Evolutionary conservation across 148 eudicot genomes (phyloP).

Genomic region (Oxyria digyna): DNA sequence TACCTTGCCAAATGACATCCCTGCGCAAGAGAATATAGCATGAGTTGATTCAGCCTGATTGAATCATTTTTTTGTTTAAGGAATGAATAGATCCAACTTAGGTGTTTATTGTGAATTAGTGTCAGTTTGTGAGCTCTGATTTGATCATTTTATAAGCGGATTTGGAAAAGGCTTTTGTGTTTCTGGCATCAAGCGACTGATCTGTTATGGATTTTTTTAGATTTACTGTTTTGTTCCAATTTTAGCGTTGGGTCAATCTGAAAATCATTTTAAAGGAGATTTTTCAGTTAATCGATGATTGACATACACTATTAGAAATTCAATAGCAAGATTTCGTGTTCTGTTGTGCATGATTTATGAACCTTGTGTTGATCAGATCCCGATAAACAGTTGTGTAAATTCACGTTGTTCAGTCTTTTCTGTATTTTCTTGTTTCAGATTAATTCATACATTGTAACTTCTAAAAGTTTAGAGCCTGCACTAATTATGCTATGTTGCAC

Average conservation of each 20-base stretch:
- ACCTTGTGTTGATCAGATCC: background rate
- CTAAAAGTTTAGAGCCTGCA: background rate
- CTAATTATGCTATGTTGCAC: background rate
- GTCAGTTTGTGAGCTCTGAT: background rate
- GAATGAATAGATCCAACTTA: background rate
- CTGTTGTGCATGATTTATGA: background rate
- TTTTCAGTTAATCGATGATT: background rate
- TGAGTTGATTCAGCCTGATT: too few relatives aligned
- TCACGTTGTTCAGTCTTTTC: background rate
- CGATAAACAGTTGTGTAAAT: background rate
- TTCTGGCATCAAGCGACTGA: constrained; percentile 5
- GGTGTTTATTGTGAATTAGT: background rate
- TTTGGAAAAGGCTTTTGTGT: constrained; percentile 5
- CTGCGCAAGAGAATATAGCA: too few relatives aligned
- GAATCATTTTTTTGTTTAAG: too few relatives aligned
- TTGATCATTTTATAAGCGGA: background rate
- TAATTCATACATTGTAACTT: background rate
- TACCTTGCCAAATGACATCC: too few relatives aligned
- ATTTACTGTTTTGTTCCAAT: constrained; percentile 6
- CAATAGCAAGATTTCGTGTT: too few relatives aligned
- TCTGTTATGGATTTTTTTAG: constrained; percentile 22
- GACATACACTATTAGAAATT: too few relatives aligned
- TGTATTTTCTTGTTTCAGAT: background rate
- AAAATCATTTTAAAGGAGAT: background rate
- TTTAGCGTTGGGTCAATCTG: background rate